These are phyloP conservation scores for Pichia inconspicua DNA, from an alignment of 1,139 yeast species.

Conservation along the genomic window DNA sequence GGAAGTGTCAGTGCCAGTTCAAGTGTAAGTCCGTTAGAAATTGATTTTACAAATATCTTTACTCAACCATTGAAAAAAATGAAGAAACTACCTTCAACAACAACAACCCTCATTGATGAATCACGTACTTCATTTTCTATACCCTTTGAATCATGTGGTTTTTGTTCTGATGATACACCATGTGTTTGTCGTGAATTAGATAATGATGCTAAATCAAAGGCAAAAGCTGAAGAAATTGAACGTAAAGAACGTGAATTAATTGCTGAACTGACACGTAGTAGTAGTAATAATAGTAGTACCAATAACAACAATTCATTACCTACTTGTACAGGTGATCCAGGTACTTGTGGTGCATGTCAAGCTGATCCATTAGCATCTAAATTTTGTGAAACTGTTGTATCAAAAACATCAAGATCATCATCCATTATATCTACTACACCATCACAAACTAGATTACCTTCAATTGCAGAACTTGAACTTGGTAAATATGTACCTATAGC, in stretches of 20 bases:
- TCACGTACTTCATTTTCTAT: slow-evolving; percentile 2
- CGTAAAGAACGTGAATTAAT: slow-evolving; percentile 15
- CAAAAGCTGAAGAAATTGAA: slow-evolving; percentile 20
- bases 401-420: not conserved
- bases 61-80: slow-evolving; percentile 10
- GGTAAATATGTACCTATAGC: slow-evolving; percentile 64
- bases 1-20: too few relatives aligned
- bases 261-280: slow-evolving; percentile 15
- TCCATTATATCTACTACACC: too few relatives aligned
- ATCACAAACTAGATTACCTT: not conserved
- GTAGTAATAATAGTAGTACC: too few relatives aligned
- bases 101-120: too few relatives aligned
- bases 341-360: slow-evolving; percentile 79
- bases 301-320: too few relatives aligned
- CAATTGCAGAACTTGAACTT: not conserved
- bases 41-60: slow-evolving; percentile 50
- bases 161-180: slow-evolving; percentile 86
- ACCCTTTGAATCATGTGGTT: slow-evolving; percentile 79
- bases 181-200: slow-evolving; percentile 89
- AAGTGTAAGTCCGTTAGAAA: slow-evolving; percentile 27
- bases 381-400: slow-evolving; percentile 61
- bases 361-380: slow-evolving; percentile 82
- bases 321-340: slow-evolving; percentile 85
- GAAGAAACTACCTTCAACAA: not conserved
- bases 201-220: slow-evolving; percentile 23